Base-by-base conservation (phyloP, 208 protist genomes). In the Leishmania braziliensis region DNA sequence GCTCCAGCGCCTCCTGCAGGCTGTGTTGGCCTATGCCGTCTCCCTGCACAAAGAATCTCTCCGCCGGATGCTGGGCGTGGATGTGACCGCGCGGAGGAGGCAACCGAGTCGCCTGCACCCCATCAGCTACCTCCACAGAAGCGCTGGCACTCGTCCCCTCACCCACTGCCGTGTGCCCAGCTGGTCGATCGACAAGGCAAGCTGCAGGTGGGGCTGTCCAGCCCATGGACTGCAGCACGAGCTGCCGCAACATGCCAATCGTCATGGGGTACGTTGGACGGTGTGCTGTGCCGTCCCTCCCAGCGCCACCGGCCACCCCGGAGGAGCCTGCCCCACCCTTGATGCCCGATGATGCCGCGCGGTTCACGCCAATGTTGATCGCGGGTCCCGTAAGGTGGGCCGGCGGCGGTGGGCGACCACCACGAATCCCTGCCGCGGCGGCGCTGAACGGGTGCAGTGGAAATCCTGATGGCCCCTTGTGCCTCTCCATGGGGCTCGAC, bases 1-100 rank as follows among this genome's bases (percentile, higher is more conserved):
- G 91, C 84, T 97, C 94, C 73, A 97, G 82, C 76, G 90, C 90
- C 71, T 94, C 92, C 71, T 95, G 90, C 51, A 91, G 73, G 36
- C 82, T 89, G 50, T 62, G n/a, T 69, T 88, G 78, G 33, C 86
- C 91, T 50, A 97, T 71, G 54, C 83, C 85, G 71, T 97, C 94
- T 46, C 83, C 89, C 48, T 87, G 79, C 5, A 88, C 78, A 69
- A 92, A 90, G 75, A 83, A 78, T 29, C 33, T 10, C 58, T 80
- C 79, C n/a, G 72, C 79, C 3, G 78, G 75, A 48, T 82, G 77
- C 29, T 26, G 66, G 51, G 33, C 16, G 29, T 66, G 48, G 26
- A 26, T 23, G 60, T 46, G 66, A 48, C n/a, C 33, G 60, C 23
- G 58, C 58, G 16, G 1, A 62, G 66, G 58, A 9, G 80, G 36